Evolutionary conservation across 2,329 filamentous ascomycete species (phyloP).

Genomic region (Paecilomyces formosus): DNA sequence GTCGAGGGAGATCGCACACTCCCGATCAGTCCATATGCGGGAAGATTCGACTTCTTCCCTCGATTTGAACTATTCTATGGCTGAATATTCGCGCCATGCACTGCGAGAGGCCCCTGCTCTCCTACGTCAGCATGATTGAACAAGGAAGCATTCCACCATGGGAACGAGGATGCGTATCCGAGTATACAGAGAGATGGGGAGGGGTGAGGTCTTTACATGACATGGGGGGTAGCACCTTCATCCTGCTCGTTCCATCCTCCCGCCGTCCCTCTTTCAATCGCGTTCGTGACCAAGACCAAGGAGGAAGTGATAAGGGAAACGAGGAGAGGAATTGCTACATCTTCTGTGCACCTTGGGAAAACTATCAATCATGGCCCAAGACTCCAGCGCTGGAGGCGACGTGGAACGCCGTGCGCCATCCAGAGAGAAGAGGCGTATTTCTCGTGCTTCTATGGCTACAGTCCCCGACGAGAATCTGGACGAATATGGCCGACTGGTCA

Average conservation of each 20-base stretch:
- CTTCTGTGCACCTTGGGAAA: background rate
- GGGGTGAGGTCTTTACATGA: background rate
- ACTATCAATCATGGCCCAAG: background rate
- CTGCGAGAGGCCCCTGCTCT: slow-evolving; percentile 9
- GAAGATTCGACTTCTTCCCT: background rate
- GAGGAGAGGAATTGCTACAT: background rate
- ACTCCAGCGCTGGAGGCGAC: background rate
- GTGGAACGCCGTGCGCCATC: slow-evolving; percentile 2
- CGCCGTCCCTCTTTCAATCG: background rate
- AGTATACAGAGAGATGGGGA: background rate
- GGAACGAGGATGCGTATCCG: background rate
- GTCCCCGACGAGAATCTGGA: slow-evolving; percentile 35
- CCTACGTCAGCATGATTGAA: slow-evolving; percentile 27
- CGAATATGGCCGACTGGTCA: slow-evolving; percentile 60
- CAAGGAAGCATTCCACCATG: background rate
- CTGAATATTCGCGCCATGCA: background rate
- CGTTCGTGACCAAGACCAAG: background rate
- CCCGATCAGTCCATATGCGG: background rate
- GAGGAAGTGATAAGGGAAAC: background rate
- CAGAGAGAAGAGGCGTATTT: slow-evolving; percentile 19
- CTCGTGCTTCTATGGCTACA: slow-evolving; percentile 25
- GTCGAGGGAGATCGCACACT: background rate
- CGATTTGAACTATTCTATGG: background rate
- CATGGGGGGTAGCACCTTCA: background rate
- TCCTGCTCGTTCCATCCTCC: background rate